Conservation (phyloP, 2,329 filamentous ascomycete genomes). For the Mariannaea sp. region DNA sequence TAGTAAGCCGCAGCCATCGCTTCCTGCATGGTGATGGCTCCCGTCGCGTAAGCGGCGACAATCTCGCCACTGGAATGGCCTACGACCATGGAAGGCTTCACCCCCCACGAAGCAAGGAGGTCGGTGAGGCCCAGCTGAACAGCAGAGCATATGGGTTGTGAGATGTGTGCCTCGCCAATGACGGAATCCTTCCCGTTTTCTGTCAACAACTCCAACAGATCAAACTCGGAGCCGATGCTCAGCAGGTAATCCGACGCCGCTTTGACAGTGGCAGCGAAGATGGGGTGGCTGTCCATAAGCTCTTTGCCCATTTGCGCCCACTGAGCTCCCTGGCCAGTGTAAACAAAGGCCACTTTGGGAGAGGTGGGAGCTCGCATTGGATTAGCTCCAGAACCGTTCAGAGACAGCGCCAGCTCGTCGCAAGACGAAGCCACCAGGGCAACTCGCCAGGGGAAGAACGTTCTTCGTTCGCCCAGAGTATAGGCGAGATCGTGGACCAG, state of each 20-base stretch:
- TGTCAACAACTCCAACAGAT: slow-evolving; percentile 45
- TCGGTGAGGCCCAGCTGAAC: slow-evolving; percentile 54
- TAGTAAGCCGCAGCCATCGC: slow-evolving; percentile 57
- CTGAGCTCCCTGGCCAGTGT: slow-evolving; percentile 49
- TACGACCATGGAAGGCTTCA: slow-evolving; percentile 47
- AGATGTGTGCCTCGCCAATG: slow-evolving; percentile 47
- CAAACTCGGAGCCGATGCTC: slow-evolving; percentile 44
- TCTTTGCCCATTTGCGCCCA: slow-evolving; percentile 47
- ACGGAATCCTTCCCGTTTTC: slow-evolving; percentile 42
- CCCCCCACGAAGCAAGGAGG: slow-evolving; percentile 49
- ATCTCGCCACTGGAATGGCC: slow-evolving; percentile 57
- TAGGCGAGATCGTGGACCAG: slow-evolving; percentile 54
- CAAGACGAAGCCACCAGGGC: slow-evolving; percentile 51
- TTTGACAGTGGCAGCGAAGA: slow-evolving; percentile 43
- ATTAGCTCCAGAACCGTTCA: slow-evolving; percentile 42
- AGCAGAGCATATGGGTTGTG: slow-evolving; percentile 51
- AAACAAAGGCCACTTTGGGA: slow-evolving; percentile 41
- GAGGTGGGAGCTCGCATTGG: slow-evolving; percentile 24
- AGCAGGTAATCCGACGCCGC: slow-evolving; percentile 41
- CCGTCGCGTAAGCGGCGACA: slow-evolving; percentile 51
- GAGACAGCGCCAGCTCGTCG: slow-evolving; percentile 50
- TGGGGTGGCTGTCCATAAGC: slow-evolving; percentile 42
- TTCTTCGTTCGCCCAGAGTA: slow-evolving; percentile 52
- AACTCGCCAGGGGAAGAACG: slow-evolving; percentile 49
- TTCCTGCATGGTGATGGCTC: slow-evolving; percentile 50